Conservation (phyloP, 345 rosid species). For the Populus tremula region DNA sequence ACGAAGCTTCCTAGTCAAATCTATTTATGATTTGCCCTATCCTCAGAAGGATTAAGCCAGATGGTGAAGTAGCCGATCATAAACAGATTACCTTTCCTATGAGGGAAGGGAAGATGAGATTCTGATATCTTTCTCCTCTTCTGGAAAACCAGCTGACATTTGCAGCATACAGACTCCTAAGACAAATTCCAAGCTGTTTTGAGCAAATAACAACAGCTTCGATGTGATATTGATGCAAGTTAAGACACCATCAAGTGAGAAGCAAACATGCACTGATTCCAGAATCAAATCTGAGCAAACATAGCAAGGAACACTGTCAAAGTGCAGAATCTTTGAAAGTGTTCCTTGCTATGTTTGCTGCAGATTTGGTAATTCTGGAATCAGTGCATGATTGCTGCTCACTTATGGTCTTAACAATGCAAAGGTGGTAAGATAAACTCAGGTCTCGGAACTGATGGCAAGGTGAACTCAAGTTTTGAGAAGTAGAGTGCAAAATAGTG, state of each 20-base stretch:
- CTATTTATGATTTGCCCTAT: constrained; percentile 12
- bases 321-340: too few relatives aligned
- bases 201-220: constrained; percentile 12
- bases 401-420: neutral
- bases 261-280: too few relatives aligned
- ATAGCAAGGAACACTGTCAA: too few relatives aligned
- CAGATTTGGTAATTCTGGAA: too few relatives aligned
- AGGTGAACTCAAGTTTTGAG: constrained; percentile 1
- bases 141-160: constrained; percentile 53
- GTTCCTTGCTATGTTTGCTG: too few relatives aligned
- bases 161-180: constrained; percentile 37
- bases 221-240: neutral
- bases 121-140: constrained; percentile 49
- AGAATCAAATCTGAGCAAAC: too few relatives aligned
- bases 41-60: constrained; percentile 37
- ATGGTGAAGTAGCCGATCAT: constrained; percentile 39
- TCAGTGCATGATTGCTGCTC: too few relatives aligned
- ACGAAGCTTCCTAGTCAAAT: constrained; percentile 26
- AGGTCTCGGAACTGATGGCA: constrained; percentile 2
- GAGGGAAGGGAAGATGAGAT: constrained; percentile 53
- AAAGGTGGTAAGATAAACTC: neutral
- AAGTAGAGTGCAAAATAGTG: constrained; percentile 3
- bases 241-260: too few relatives aligned
- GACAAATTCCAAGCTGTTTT: constrained; percentile 7
- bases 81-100: constrained; percentile 46